Evolutionary conservation across 225 moss, liverwort and hornwort species (phyloP).

Genomic region (Sphagnum contortum): DNA sequence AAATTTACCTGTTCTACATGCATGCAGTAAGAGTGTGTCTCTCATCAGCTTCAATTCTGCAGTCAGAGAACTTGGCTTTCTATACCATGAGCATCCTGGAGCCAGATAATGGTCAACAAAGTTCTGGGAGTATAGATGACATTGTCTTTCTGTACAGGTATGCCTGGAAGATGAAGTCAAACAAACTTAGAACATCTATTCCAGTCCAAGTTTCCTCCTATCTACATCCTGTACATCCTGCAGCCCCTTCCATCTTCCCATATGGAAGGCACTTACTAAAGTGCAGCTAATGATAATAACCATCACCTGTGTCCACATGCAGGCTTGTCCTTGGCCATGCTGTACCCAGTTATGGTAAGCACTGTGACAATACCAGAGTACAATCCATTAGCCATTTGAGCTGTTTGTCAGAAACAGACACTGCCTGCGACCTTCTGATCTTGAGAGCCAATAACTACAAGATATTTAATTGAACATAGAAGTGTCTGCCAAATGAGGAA

Average conservation of each 20-base stretch:
- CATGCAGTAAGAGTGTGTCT: too few species aligned
- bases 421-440: not conserved
- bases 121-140: slow-evolving; percentile 28
- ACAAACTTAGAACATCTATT: not conserved
- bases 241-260: too few species aligned
- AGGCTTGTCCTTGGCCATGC: slow-evolving; percentile 67
- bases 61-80: slow-evolving; percentile 71
- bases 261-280: not conserved
- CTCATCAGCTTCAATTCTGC: not conserved
- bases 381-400: not conserved
- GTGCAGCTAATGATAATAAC: not conserved
- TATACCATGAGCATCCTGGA: slow-evolving; percentile 77
- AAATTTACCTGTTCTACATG: too few species aligned
- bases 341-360: slow-evolving; percentile 80
- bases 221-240: too few species aligned
- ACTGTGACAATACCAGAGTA: not conserved
- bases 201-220: not conserved
- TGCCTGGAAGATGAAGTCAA: not conserved
- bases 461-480: not conserved
- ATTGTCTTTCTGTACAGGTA: slow-evolving; percentile 82
- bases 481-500: not conserved
- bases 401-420: not conserved
- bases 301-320: slow-evolving; percentile 8
- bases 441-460: not conserved
- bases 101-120: slow-evolving; percentile 21